A percentile compares a stretch with the other conserved stretches of the same genome.
Conservation (phyloP, 164 flowering plant genomes). For the Sedum album region DNA sequence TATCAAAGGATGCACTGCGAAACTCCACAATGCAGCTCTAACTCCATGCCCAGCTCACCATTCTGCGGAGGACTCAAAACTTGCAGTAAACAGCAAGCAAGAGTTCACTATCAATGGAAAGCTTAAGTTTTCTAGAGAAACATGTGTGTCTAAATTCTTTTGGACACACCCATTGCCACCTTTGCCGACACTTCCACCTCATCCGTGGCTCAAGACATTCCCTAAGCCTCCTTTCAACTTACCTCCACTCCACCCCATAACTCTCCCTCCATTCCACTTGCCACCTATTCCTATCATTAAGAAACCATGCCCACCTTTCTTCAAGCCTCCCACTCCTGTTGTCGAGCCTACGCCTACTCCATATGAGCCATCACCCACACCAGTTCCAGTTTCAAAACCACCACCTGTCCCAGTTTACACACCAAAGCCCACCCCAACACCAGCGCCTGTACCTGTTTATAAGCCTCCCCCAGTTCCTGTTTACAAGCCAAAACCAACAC, state of each 20-base stretch:
- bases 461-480: slow-evolving; percentile 20
- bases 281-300: slow-evolving; percentile 17
- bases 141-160: slow-evolving; percentile 54
- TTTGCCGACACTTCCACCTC: slow-evolving; percentile 17
- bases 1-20: slow-evolving; percentile 69
- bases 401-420: background rate
- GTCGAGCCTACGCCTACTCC: background rate
- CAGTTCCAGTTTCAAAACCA: background rate
- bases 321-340: slow-evolving; percentile 15
- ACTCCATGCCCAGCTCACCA: slow-evolving; percentile 49
- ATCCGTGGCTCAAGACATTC: slow-evolving; percentile 5
- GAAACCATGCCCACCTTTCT: slow-evolving; percentile 15
- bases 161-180: slow-evolving; percentile 46
- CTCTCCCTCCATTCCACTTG: slow-evolving; percentile 1
- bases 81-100: slow-evolving; percentile 28
- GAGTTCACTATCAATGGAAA: slow-evolving; percentile 37
- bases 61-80: slow-evolving; percentile 43
- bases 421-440: slow-evolving; percentile 2
- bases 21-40: slow-evolving; percentile 51
- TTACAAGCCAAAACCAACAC: slow-evolving; percentile 10
- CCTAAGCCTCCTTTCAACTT: background rate
- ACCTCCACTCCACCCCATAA: slow-evolving; percentile 8
- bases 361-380: background rate
- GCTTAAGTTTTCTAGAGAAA: slow-evolving; percentile 43
- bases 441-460: slow-evolving; percentile 13